Evolutionary conservation across 306 rosid species (phyloP).

Genomic region (Lathyrus tuberosus): DNA sequence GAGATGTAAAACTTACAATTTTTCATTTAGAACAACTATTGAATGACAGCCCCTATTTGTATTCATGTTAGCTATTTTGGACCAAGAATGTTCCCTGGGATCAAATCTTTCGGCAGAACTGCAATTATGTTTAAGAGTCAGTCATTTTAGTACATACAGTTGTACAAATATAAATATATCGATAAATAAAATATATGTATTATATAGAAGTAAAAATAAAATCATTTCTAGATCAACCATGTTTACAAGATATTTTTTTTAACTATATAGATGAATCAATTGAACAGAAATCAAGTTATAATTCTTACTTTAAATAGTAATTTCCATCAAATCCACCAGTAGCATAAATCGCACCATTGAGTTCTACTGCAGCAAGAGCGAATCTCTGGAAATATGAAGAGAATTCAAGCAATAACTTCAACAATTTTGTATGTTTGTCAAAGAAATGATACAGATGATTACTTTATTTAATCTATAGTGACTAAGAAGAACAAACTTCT

Average conservation of each 20-base stretch:
- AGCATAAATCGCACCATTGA: conserved; percentile 73
- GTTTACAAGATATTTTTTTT: conserved; percentile 12
- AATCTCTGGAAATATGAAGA: conserved; percentile 66
- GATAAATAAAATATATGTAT: neutral
- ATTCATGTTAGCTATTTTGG: conserved; percentile 56
- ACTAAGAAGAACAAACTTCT: neutral
- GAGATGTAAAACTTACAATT: neutral
- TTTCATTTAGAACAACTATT: neutral
- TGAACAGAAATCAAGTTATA: conserved; percentile 25
- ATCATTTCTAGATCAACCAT: conserved; percentile 2
- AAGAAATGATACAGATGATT: conserved; percentile 21
- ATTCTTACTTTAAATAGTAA: conserved; percentile 69
- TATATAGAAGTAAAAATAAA: neutral
- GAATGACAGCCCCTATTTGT: conserved; percentile 48
- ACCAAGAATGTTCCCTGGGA: conserved; percentile 84
- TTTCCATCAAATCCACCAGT: conserved; percentile 86
- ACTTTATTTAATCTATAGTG: conserved; percentile 1
- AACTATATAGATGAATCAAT: conserved; percentile 15
- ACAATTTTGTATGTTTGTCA: conserved; percentile 18
- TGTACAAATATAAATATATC: neutral
- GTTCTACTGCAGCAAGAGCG: conserved; percentile 75
- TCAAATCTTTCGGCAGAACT: conserved; percentile 86
- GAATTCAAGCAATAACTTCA: conserved; percentile 24
- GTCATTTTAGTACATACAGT: neutral
- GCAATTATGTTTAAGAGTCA: conserved; percentile 41